Conservation (phyloP, 768 basidiomycete species). For the Leccinellum rugosiceps region DNA sequence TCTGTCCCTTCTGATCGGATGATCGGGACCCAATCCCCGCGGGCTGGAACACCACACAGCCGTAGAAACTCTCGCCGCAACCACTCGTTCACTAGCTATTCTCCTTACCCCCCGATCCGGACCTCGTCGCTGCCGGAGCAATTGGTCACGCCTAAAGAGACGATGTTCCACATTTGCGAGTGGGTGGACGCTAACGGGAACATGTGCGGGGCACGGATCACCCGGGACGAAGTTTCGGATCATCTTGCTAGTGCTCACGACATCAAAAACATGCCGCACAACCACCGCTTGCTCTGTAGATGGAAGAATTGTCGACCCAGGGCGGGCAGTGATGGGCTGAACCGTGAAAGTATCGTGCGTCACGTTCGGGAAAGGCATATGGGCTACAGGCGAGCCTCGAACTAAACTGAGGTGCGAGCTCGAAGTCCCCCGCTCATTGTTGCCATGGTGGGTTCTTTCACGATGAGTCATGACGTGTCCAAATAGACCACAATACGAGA, state of each 20-base stretch:
- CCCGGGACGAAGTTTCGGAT: not conserved
- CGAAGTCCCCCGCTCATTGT: not conserved
- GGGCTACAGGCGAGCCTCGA: constrained; percentile 1
- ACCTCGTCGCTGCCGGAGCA: not conserved
- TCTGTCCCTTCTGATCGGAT: not conserved
- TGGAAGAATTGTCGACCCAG: constrained; percentile 11
- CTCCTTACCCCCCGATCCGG: not conserved
- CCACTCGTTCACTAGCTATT: not conserved
- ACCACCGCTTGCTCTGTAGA: not conserved
- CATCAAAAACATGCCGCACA: not conserved
- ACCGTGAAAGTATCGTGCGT: constrained; percentile 15
- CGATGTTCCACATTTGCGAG: not conserved
- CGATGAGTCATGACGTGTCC: too few species aligned
- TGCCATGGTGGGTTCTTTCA: too few species aligned
- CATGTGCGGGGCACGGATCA: not conserved
- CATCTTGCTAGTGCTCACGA: constrained; percentile 13
- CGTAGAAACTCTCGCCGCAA: not conserved
- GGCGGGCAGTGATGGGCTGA: not conserved
- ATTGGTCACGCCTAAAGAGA: not conserved
- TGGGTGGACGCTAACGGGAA: constrained; percentile 6
- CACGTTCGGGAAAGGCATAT: constrained; percentile 18
- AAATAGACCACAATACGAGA: not conserved
- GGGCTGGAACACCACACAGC: too few species aligned
- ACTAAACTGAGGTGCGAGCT: not conserved
- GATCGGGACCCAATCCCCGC: not conserved